Conservation (phyloP, 345 rosid species). For the Eucalyptus victrix region DNA sequence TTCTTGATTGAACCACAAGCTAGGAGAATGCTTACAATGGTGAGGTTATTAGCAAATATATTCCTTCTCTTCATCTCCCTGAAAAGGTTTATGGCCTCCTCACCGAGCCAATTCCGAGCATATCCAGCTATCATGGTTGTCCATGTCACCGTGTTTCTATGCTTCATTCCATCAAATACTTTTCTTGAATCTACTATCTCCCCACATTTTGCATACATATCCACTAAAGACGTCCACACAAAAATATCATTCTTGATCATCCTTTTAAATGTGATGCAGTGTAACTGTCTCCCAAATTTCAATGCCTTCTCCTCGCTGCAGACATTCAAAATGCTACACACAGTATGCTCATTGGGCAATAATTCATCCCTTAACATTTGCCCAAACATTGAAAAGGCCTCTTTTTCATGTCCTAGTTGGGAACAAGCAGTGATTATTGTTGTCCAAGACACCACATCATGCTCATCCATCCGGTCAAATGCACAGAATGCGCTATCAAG, state of each 20-base stretch:
- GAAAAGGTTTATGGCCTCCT: constrained; percentile 65
- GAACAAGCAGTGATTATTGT: constrained; percentile 77
- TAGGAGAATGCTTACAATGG: constrained; percentile 65
- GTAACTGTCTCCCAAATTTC: constrained; percentile 59
- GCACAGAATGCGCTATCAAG: constrained; percentile 30
- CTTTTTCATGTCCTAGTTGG: constrained; percentile 40
- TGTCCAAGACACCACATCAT: constrained; percentile 83
- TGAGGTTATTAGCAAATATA: constrained; percentile 47
- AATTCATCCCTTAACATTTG: constrained; percentile 52
- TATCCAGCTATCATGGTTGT: constrained; percentile 87
- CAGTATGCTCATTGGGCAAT: constrained; percentile 70
- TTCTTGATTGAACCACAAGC: constrained; percentile 71
- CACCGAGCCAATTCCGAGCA: constrained; percentile 67
- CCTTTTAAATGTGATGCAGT: constrained; percentile 49
- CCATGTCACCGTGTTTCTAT: constrained; percentile 76
- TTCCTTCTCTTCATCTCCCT: constrained; percentile 62
- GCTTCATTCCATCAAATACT: constrained; percentile 55
- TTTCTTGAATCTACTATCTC: constrained; percentile 50
- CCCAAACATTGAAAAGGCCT: constrained; percentile 45
- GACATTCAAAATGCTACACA: constrained; percentile 54
- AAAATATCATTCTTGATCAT: constrained; percentile 52
- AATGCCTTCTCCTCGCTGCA: constrained; percentile 55
- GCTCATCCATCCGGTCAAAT: constrained; percentile 44
- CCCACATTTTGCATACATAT: constrained; percentile 87
- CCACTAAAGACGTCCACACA: constrained; percentile 60